These are phyloP conservation scores for Flaveria floridana DNA, from an alignment of 140 eudicot species.

Conservation along the genomic window DNA sequence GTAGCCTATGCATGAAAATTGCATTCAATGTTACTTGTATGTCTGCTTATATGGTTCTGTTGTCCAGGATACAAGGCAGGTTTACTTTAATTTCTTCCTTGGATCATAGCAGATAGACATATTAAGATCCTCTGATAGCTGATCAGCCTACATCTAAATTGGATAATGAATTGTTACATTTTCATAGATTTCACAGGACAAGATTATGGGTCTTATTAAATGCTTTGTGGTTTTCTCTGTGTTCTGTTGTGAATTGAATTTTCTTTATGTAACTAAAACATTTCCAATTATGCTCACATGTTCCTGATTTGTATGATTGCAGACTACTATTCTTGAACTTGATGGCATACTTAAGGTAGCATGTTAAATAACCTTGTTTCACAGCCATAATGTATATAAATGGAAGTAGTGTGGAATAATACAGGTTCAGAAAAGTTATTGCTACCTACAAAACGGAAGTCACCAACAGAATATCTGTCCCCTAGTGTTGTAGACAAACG, in stretches of 20 bases:
- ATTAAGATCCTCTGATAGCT: no score
- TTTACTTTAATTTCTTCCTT: neutral
- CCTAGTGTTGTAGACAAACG: constrained; percentile 45
- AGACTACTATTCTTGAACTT: constrained; percentile 20
- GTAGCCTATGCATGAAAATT: neutral
- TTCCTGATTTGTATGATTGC: constrained; percentile 24
- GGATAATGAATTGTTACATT: neutral
- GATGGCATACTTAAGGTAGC: constrained; percentile 22
- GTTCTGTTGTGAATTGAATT: neutral
- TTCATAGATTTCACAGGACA: no score
- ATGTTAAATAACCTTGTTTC: constrained; percentile 53
- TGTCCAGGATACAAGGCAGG: neutral
- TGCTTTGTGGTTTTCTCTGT: neutral
- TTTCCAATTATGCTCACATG: neutral
- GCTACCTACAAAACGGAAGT: constrained; percentile 63
- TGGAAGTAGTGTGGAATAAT: constrained; percentile 41
- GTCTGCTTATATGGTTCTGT: neutral
- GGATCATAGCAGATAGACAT: neutral
- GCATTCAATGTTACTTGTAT: neutral
- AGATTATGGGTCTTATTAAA: neutral
- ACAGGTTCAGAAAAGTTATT: constrained; percentile 37
- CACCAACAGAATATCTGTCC: constrained; percentile 41
- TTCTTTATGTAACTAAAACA: neutral
- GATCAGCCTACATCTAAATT: neutral
- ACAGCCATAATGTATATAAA: constrained; percentile 28